phyloP scores from a whole-genome alignment of 257 asterid species.

The Gynochthodes officinalis region DNA sequence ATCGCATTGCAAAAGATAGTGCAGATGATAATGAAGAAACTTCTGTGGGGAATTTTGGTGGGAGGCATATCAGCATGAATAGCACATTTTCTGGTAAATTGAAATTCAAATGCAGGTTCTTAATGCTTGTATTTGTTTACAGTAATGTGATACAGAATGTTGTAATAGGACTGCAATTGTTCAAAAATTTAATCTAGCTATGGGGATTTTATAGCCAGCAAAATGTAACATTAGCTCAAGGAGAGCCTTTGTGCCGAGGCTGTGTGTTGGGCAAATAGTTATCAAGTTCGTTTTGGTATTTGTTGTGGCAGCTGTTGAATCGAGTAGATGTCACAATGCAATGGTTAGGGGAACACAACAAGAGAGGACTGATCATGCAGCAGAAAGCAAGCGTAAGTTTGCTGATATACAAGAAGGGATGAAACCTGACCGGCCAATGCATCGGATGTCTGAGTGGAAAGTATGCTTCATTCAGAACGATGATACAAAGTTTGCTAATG shows the following conservation, averaged over 20 bases:
- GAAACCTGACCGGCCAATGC: background rate
- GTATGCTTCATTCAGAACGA: background rate
- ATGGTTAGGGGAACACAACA: background rate
- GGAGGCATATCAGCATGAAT: constrained; percentile 28
- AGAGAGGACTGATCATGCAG: background rate
- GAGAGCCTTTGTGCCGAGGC: background rate
- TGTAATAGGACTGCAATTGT: background rate
- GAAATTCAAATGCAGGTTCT: background rate
- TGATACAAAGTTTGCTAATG: constrained; percentile 13
- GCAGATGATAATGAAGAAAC: constrained; percentile 20
- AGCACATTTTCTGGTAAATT: constrained; percentile 34
- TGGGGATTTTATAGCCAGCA: background rate
- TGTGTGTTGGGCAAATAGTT: background rate
- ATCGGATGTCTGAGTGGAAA: constrained; percentile 2
- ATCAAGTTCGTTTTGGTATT: background rate
- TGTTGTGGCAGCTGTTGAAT: constrained; percentile 1
- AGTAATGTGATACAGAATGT: no score
- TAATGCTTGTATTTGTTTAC: background rate
- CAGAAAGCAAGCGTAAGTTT: constrained; percentile 2
- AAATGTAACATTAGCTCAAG: background rate
- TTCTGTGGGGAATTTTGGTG: constrained; percentile 33
- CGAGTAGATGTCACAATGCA: background rate
- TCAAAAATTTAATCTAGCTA: background rate
- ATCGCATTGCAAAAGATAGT: constrained; percentile 14
- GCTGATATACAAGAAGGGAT: background rate